Conservation (phyloP, 768 basidiomycete genomes). For the Pisolithus albus region DNA sequence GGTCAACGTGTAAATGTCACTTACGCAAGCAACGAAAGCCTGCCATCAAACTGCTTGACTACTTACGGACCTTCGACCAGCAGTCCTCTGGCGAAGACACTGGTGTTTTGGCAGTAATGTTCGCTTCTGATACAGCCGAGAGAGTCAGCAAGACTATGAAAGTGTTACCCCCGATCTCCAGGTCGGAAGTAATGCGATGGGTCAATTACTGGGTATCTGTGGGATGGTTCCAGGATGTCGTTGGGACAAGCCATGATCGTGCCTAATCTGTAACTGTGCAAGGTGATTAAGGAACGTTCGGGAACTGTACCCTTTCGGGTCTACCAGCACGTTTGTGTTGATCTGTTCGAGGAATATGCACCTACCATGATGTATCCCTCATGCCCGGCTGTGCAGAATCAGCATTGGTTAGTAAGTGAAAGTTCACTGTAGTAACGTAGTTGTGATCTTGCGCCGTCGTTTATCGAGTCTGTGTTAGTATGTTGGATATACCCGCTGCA, state of each 20-base stretch:
- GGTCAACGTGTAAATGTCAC: conserved; percentile 27
- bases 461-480: too few species aligned
- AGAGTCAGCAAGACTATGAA: neutral
- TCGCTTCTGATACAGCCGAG: neutral
- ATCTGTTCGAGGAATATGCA: neutral
- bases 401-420: too few species aligned
- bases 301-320: neutral
- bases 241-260: neutral
- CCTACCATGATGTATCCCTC: neutral
- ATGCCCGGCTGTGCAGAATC: too few species aligned
- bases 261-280: neutral
- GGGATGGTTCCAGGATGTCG: conserved; percentile 16
- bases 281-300: too few species aligned
- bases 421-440: too few species aligned
- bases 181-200: conserved; percentile 26
- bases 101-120: neutral
- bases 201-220: conserved; percentile 32
- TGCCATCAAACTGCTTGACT: conserved; percentile 26
- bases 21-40: conserved; percentile 15
- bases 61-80: conserved; percentile 14
- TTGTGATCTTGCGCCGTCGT: too few species aligned
- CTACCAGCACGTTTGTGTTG: neutral
- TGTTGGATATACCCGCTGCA: too few species aligned
- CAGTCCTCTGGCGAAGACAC: neutral
- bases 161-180: neutral